Percentiles rank a stretch among this genome's conserved stretches.
Evolutionary conservation across 202 grass and related monocot genomes (phyloP).

Genomic region (Elaeis oleifera): DNA sequence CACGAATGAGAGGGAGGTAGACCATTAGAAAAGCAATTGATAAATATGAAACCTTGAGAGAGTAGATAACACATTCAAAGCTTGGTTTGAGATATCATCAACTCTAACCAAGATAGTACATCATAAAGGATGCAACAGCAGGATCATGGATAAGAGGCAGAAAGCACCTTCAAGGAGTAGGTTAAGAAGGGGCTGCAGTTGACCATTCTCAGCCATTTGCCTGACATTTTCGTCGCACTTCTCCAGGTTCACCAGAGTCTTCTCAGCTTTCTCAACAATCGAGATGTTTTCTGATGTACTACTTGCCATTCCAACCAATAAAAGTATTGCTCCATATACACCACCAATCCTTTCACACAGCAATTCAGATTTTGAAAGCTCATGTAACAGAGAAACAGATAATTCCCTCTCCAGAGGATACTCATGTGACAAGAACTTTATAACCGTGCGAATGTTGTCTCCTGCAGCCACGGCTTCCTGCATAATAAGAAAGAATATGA

Average conservation of each 20-base stretch:
- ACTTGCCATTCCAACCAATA: conserved; percentile 49
- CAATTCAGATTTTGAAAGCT: conserved; percentile 54
- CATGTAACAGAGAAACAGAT: conserved; percentile 45
- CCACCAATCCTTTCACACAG: conserved; percentile 53
- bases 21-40: too few relatives aligned
- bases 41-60: too few relatives aligned
- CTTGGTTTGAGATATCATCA: too few relatives aligned
- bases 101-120: too few relatives aligned
- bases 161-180: conserved; percentile 51
- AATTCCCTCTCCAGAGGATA: conserved; percentile 47
- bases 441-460: conserved; percentile 36
- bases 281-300: conserved; percentile 26
- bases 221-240: conserved; percentile 49
- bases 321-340: conserved; percentile 46
- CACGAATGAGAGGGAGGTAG: too few relatives aligned
- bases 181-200: conserved; percentile 57
- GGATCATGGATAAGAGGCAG: conserved; percentile 1
- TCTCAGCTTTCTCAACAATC: conserved; percentile 39
- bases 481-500: conserved; percentile 18
- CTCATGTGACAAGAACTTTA: conserved; percentile 58
- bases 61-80: too few relatives aligned
- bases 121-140: not conserved
- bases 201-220: conserved; percentile 69
- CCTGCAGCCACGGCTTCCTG: conserved; percentile 43
- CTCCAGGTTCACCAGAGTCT: conserved; percentile 53